These are phyloP conservation scores for Euphorbia lathyris DNA, from an alignment of 345 rosid species.

Conservation along the genomic window DNA sequence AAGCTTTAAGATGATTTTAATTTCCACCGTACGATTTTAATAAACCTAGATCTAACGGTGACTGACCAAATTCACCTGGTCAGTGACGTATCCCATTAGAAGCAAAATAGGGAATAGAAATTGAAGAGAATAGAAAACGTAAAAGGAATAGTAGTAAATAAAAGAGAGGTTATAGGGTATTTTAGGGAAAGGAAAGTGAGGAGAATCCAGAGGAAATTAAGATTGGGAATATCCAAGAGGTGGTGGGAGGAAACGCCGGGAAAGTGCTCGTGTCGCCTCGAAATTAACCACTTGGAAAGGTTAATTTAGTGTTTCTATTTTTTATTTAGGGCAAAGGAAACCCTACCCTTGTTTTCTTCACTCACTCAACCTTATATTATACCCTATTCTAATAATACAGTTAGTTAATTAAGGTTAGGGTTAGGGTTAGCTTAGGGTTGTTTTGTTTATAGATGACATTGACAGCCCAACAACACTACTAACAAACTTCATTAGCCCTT, in stretches of 20 bases:
- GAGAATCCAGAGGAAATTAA: constrained; percentile 48
- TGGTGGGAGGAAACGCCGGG: constrained; percentile 96
- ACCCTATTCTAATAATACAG: too few species aligned
- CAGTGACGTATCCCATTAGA: too few species aligned
- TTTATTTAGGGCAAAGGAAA: too few species aligned
- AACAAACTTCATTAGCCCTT: neutral
- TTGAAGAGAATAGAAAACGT: neutral
- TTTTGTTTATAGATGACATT: constrained; percentile 7
- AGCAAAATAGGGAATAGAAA: too few species aligned
- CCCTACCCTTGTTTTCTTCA: constrained; percentile 23
- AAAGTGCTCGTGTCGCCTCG: constrained; percentile 98
- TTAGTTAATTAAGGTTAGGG: constrained; percentile 37
- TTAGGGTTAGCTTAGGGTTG: constrained; percentile 31
- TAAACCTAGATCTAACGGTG: too few species aligned
- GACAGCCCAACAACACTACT: neutral
- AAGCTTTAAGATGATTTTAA: too few species aligned
- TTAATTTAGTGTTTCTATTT: too few species aligned
- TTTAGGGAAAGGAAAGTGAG: constrained; percentile 32
- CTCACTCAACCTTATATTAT: constrained; percentile 1
- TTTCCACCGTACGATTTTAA: too few species aligned
- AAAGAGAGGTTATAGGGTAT: constrained; percentile 22
- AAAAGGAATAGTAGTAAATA: constrained; percentile 16
- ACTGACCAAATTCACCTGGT: too few species aligned
- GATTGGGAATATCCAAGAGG: constrained; percentile 51
- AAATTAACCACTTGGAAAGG: constrained; percentile 32